A percentile compares a stretch with the other conserved stretches of the same genome.
Evolutionary conservation across 306 rosid species (phyloP).

Genomic region (Acmispon strigosus): DNA sequence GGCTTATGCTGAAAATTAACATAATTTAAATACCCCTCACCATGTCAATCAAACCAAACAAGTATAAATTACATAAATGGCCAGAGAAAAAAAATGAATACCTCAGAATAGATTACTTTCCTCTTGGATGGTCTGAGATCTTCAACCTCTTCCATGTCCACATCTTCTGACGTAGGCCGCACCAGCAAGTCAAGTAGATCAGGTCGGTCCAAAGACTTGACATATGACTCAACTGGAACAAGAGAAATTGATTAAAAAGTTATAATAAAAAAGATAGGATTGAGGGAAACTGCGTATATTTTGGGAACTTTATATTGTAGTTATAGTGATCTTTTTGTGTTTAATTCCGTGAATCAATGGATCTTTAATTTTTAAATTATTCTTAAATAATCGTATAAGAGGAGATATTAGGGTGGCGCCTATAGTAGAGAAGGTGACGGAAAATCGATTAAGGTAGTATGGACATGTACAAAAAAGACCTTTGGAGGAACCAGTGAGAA

Average conservation of each 20-base stretch:
- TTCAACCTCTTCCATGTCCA: constrained; percentile 70
- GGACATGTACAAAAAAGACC: too few relatives aligned
- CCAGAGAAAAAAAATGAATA: constrained; percentile 13
- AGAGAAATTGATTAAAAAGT: constrained; percentile 16
- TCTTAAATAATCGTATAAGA: too few relatives aligned
- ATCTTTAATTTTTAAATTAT: too few relatives aligned
- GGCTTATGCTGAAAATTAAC: constrained; percentile 74
- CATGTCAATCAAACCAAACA: constrained; percentile 12
- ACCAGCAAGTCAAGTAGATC: constrained; percentile 91
- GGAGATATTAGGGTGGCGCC: too few relatives aligned
- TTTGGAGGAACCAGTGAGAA: too few relatives aligned
- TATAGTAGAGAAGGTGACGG: too few relatives aligned
- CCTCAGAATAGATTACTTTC: constrained; percentile 75
- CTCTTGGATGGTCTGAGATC: constrained; percentile 90
- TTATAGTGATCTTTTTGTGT: too few relatives aligned
- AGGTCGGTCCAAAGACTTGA: constrained; percentile 68
- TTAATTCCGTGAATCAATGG: too few relatives aligned
- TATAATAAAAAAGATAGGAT: too few relatives aligned
- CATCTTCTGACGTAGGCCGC: constrained; percentile 75
- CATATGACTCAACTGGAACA: constrained; percentile 85
- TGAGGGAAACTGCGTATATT: too few relatives aligned
- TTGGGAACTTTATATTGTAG: too few relatives aligned
- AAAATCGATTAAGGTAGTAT: too few relatives aligned
- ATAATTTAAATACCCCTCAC: background rate
- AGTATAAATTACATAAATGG: background rate